Base-by-base conservation (phyloP, 2,329 filamentous ascomycete genomes). In the Trichoderma sp. region DNA sequence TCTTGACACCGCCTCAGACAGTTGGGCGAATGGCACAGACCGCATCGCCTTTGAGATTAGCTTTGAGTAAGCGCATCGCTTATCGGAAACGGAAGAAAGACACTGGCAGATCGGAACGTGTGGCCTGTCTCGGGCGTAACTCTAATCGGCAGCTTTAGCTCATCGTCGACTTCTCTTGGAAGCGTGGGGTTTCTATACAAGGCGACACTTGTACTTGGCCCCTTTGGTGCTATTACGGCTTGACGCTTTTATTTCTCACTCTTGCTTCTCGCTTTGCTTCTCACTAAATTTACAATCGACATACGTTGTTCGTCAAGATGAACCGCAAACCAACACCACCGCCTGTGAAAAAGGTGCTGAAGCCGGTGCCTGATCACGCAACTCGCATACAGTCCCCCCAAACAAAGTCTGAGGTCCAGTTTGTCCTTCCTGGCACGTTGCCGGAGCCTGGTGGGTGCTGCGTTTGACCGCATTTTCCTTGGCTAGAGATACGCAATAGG, bases 391-490 rank as follows among this genome's bases (percentile, higher is more conserved):
- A 78, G 46, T 70, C 71, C 56, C 73, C 77, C 28, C 71, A 67
- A 16, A 55, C 64, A 24, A 74, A 74, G 49, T 72, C 75, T 30
- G 77, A 78, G 60, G 74, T 78, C 58, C 74, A 72, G 43, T 77
- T 77, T 69, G 64, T 72, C 28, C 65, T 77, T 51, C 77, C 77
- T 56, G 77, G 72, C 46, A 69, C 75, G 14, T 69, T 73, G 14
- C 72, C 76, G 34, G 72, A 73, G 37, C 63, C 72, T 61, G 76
- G 77, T 79, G 71, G 43, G 73, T 71, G 28, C 32, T 1, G 30
- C 54, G 14, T 49, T 30, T 30, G 24, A 58, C 18, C 30, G 37
- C 65, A 5, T 34, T 34, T n/a, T 24, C 7, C 28, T 43, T 32
- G 16, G 32, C 32, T 28, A 8, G 7, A 28, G 16, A 21, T 56